A percentile compares a stretch with the other conserved stretches of the same genome.
Evolutionary conservation across 2,329 filamentous ascomycete genomes (phyloP).

Genomic region (Nakataea oryzae): DNA sequence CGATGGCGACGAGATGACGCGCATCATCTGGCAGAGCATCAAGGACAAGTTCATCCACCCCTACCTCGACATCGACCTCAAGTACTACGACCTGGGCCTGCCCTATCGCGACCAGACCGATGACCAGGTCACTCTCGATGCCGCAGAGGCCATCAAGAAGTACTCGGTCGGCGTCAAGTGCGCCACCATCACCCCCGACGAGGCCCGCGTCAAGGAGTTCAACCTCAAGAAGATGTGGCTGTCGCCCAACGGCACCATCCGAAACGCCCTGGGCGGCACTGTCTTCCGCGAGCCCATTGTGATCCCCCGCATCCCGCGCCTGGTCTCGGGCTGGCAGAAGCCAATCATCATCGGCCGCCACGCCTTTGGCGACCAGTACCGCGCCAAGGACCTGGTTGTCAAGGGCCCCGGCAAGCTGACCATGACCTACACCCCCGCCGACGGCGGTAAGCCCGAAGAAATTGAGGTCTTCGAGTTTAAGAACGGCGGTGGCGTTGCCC

Average conservation of each 20-base stretch:
- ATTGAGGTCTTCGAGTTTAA: slow-evolving; percentile 89
- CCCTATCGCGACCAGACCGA: slow-evolving; percentile 93
- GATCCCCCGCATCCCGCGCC: slow-evolving; percentile 82
- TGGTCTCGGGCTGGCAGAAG: slow-evolving; percentile 96
- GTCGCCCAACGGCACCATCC: slow-evolving; percentile 86
- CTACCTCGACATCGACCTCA: slow-evolving; percentile 94
- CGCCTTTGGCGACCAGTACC: slow-evolving; percentile 97
- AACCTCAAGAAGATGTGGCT: slow-evolving; percentile 99
- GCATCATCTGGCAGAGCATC: slow-evolving; percentile 98
- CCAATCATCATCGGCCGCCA: slow-evolving; percentile 98
- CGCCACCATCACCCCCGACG: slow-evolving; percentile 96
- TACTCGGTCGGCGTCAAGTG: slow-evolving; percentile 99
- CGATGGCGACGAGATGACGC: slow-evolving; percentile 92
- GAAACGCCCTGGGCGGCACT: slow-evolving; percentile 73
- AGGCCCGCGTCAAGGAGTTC: slow-evolving; percentile 93
- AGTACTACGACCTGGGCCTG: slow-evolving; percentile 93
- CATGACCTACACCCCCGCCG: slow-evolving; percentile 85
- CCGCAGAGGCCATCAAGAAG: slow-evolving; percentile 96
- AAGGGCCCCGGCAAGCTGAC: slow-evolving; percentile 76
- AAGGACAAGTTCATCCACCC: slow-evolving; percentile 98
- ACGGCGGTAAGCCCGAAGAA: slow-evolving; percentile 68
- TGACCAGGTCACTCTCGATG: slow-evolving; percentile 90
- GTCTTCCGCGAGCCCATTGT: slow-evolving; percentile 99
- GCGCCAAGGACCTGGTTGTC: slow-evolving; percentile 84
- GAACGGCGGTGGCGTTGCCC: slow-evolving; percentile 74